A percentile compares a stretch with the other conserved stretches of the same genome.
These are phyloP conservation scores for Globisporangium spinosum DNA, from an alignment of 352 stramenopile genomes.

Conservation along the genomic window DNA sequence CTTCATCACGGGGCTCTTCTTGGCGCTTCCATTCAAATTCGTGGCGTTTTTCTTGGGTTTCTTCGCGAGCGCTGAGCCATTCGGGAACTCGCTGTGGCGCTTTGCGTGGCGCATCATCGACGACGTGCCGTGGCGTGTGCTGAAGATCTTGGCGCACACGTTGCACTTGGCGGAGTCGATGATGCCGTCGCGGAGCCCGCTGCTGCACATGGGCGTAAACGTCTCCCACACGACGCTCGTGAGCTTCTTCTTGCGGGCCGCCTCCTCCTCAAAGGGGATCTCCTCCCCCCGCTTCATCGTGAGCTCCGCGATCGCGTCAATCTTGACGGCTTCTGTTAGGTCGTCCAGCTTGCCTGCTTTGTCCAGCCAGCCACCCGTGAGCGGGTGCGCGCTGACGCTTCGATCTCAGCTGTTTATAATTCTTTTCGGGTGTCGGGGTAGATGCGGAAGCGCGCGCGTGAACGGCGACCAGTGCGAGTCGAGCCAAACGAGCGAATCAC, in stretches of 20 bases:
- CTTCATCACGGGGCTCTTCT: constrained; percentile 34
- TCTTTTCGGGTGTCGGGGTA: background rate
- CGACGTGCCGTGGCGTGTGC: constrained; percentile 73
- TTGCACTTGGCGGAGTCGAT: constrained; percentile 75
- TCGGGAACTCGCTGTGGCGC: constrained; percentile 67
- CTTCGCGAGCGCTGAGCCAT: constrained; percentile 39
- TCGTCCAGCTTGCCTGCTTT: constrained; percentile 25
- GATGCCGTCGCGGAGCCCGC: constrained; percentile 56
- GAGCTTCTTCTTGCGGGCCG: constrained; percentile 75
- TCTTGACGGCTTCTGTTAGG: constrained; percentile 26
- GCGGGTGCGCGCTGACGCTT: background rate
- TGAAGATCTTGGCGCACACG: constrained; percentile 75
- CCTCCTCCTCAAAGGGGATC: constrained; percentile 65
- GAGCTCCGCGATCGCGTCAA: constrained; percentile 40
- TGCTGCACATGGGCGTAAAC: constrained; percentile 70
- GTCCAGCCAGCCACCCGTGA: background rate
- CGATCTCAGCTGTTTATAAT: background rate
- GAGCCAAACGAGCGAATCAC: background rate
- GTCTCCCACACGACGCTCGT: constrained; percentile 83
- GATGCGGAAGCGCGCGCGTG: background rate
- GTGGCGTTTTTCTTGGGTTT: constrained; percentile 46
- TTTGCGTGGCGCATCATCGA: constrained; percentile 84
- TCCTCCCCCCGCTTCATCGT: constrained; percentile 48
- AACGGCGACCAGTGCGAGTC: background rate
- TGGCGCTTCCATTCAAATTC: constrained; percentile 26